Conservation (phyloP, 345 rosid species). For the Pseudoturritis turrita region DNA sequence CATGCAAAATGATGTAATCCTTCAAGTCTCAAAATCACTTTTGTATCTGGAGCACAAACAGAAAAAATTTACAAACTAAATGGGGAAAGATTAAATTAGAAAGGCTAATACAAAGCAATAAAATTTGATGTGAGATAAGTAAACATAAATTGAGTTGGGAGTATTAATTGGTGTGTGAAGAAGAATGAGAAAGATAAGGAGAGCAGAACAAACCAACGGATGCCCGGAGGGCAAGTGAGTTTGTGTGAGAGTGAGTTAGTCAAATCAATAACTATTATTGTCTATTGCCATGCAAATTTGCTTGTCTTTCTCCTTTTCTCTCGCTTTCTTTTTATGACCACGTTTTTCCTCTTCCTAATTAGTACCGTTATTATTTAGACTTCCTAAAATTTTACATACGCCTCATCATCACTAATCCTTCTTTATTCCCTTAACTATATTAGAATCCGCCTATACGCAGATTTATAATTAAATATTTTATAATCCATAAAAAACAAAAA, state of each 20-base stretch:
- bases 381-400: too few species aligned
- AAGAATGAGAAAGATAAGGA: constrained; percentile 5
- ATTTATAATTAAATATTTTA: too few species aligned
- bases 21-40: background rate
- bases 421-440: too few species aligned
- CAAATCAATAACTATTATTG: constrained; percentile 17
- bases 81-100: background rate
- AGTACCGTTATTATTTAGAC: background rate
- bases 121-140: background rate
- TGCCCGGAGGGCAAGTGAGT: constrained; percentile 16
- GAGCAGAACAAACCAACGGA: constrained; percentile 15
- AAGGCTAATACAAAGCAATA: background rate
- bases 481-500: too few species aligned
- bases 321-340: background rate
- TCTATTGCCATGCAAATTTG: background rate
- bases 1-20: background rate
- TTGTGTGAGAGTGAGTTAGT: constrained; percentile 20
- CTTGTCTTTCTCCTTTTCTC: constrained; percentile 14
- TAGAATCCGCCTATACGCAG: too few species aligned
- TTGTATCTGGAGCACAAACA: background rate
- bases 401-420: background rate
- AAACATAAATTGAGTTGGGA: background rate
- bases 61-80: background rate
- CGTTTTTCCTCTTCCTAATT: background rate
- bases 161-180: constrained; percentile 12